Evolutionary conservation across 805 yeast genomes (phyloP).

Genomic region (Maudiozyma turicensis): DNA sequence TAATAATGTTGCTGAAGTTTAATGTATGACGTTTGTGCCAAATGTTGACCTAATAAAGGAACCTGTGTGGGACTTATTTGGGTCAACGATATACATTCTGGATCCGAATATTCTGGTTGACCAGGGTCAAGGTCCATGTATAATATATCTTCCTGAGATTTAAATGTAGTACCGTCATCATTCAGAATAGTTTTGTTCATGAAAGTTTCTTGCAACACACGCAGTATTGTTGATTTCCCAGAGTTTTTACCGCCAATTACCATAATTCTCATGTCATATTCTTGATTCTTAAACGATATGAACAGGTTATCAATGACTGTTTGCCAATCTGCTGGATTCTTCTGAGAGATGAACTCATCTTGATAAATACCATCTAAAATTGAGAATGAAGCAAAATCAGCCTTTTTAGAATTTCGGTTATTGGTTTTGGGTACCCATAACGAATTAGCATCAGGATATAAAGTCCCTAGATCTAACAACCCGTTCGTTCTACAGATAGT

Average conservation of each 20-base stretch:
- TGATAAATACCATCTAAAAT: constrained; percentile 6
- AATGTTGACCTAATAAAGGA: constrained; percentile 16
- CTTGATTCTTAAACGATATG: constrained; percentile 15
- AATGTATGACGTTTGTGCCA: constrained; percentile 15
- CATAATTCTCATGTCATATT: constrained; percentile 25
- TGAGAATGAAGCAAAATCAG: constrained; percentile 5
- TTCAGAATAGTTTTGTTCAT: constrained; percentile 17
- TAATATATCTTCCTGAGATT: constrained; percentile 28
- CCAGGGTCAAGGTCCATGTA: constrained; percentile 82
- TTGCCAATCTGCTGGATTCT: constrained; percentile 17
- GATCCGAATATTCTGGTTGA: constrained; percentile 68
- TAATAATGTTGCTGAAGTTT: constrained; percentile 31
- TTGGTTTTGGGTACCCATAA: constrained; percentile 17
- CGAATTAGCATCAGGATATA: constrained; percentile 14
- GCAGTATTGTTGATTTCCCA: constrained; percentile 71
- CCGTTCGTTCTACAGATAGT: constrained; percentile 9
- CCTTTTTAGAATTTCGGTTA: background rate
- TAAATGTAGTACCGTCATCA: constrained; percentile 1
- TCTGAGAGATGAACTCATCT: constrained; percentile 10
- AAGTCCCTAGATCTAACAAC: constrained; percentile 8
- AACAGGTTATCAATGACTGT: constrained; percentile 14
- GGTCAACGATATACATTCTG: constrained; percentile 58
- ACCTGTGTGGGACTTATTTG: constrained; percentile 12
- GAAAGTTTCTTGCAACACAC: constrained; percentile 42
- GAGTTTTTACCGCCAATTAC: constrained; percentile 51